Base-by-base conservation (phyloP, 2,329 filamentous ascomycete genomes). In the Ophiocordyceps sinensis region DNA sequence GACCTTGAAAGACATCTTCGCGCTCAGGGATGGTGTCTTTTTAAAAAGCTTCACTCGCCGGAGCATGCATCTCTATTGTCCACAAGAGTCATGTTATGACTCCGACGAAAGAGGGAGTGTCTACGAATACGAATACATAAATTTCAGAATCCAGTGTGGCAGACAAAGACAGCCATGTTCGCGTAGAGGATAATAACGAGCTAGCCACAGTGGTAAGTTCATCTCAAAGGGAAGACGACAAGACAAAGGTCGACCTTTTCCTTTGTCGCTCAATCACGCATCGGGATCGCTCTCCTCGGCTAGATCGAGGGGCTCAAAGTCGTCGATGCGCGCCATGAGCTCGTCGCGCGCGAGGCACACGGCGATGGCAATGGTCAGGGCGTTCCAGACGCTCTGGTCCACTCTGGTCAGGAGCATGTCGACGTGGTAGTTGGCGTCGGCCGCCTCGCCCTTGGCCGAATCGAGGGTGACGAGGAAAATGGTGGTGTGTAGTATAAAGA, bases 301-400 rank as follows among this genome's bases (percentile, higher is more conserved):
- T 3, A 44, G 43, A 5, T 50, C 46, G 35, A 53, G 37, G 30
- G 53, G 46, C 38, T 62, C 54, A 51, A 66, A 66, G 44, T 65
- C 59, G 2, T 50, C 51, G 17, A 47, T 38, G 36, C 60, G 51
- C 7, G 48, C 42, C 37, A 57, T 59, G 41, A 66, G 50, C 41
- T 64, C 59, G 38, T 67, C 62, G 13, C 64, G 55, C 4, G 64
- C 64, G 41, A 61, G 46, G 41, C 64, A 67, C 2, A 58, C 55
- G 11, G 57, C 57, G 19, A 64, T 54, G 9, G 62, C 65, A 10
- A 65, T 41, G 4, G 65, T 67, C 31, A 67, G 47, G 2, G 62
- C 65, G 45, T 67, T 67, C 65, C 65, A 67, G 19, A 67, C 56
- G 40, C 62, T 59, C 47, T 67, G 63, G 15, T 56, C 51, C 11